Percentiles rank a stretch among this genome's conserved stretches.
Evolutionary conservation across 352 stramenopile genomes (phyloP).

Genomic region (Hyaloperonospora brassicae): DNA sequence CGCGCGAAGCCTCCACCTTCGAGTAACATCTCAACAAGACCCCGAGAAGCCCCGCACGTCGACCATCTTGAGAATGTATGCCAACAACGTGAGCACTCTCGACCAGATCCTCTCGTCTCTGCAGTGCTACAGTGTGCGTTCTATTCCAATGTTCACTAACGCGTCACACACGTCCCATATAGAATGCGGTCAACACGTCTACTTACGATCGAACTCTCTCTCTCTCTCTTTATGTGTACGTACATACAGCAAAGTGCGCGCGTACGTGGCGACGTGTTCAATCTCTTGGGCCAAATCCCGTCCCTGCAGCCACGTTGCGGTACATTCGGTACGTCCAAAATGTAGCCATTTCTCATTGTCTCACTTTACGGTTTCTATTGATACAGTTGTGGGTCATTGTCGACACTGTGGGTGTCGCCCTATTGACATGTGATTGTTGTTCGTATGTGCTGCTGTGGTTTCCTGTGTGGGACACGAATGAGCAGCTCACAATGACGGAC

Average conservation of each 20-base stretch:
- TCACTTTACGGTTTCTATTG: too few species aligned
- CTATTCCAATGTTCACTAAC: background rate
- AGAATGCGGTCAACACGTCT: background rate
- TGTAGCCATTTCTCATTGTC: too few species aligned
- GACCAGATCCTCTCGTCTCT: slow-evolving; percentile 84
- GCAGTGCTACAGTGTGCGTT: slow-evolving; percentile 67
- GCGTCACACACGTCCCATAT: background rate
- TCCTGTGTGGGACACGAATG: too few species aligned
- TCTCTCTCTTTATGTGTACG: background rate
- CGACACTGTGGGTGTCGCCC: too few species aligned
- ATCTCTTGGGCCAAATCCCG: slow-evolving; percentile 77
- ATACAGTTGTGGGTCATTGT: too few species aligned
- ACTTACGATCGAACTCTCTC: too few species aligned
- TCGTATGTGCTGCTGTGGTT: too few species aligned
- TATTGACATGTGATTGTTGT: too few species aligned
- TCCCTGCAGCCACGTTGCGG: slow-evolving; percentile 80
- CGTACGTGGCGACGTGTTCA: slow-evolving; percentile 79
- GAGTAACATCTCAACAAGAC: background rate
- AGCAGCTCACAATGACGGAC: slow-evolving; percentile 79
- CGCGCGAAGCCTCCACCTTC: background rate
- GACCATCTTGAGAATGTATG: slow-evolving; percentile 44
- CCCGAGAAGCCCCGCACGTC: background rate
- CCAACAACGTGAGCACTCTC: slow-evolving; percentile 81
- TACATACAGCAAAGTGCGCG: slow-evolving; percentile 63
- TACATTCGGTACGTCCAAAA: slow-evolving; percentile 50